Evolutionary conservation across 352 stramenopile species (phyloP).

Genomic region (Elongisporangium undulatum): DNA sequence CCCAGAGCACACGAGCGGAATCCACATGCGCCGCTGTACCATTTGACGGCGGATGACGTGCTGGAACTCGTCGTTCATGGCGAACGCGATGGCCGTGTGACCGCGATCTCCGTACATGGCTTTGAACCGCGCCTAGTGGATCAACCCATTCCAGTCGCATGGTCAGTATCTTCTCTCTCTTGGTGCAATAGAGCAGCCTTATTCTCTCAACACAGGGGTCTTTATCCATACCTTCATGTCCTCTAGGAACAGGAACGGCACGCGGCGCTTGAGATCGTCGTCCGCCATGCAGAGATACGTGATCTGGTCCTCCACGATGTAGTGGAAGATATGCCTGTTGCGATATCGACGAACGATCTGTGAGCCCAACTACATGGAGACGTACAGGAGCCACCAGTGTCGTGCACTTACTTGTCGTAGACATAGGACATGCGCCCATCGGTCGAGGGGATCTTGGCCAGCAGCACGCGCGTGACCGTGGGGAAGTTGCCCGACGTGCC

Average conservation of each 20-base stretch:
- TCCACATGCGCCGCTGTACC: slow-evolving; percentile 24
- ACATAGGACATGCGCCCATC: slow-evolving; percentile 98
- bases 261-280: slow-evolving; percentile 91
- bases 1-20: not conserved
- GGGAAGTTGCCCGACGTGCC: slow-evolving; percentile 96
- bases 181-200: not conserved
- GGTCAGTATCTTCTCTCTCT: not conserved
- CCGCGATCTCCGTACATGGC: slow-evolving; percentile 72
- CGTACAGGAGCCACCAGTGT: slow-evolving; percentile 4
- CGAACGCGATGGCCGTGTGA: slow-evolving; percentile 94
- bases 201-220: not conserved
- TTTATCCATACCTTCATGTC: slow-evolving; percentile 87
- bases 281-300: slow-evolving; percentile 99
- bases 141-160: not conserved
- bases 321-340: slow-evolving; percentile 91
- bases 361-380: not conserved
- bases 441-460: slow-evolving; percentile 93
- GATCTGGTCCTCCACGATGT: slow-evolving; percentile 94
- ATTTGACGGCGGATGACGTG: slow-evolving; percentile 93
- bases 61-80: slow-evolving; percentile 97
- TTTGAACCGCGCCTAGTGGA: slow-evolving; percentile 64
- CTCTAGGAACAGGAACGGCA: slow-evolving; percentile 98
- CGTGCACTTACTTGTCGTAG: slow-evolving; percentile 93
- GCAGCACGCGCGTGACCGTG: slow-evolving; percentile 95
- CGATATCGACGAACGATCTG: not conserved